A percentile compares a stretch with the other conserved stretches of the same genome.
These are phyloP conservation scores for Lophiostoma macrostomum DNA, from an alignment of 495 filamentous ascomycete species.

Conservation along the genomic window DNA sequence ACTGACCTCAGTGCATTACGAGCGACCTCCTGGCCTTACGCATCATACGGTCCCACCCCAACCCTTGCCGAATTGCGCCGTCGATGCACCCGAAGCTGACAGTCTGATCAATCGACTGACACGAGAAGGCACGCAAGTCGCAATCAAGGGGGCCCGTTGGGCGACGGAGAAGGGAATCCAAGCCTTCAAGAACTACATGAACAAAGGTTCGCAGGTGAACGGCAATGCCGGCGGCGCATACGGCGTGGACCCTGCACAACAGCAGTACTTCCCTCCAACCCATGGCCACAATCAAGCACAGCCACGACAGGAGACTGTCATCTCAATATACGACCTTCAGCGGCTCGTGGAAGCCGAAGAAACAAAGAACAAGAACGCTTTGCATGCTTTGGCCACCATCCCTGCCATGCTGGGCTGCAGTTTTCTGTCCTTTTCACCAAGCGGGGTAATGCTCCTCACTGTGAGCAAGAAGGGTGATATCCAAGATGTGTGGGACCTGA, in stretches of 20 bases:
- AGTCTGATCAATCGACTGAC: constrained; percentile 81
- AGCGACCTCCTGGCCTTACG: constrained; percentile 61
- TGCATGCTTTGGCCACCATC: constrained; percentile 72
- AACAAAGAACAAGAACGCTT: constrained; percentile 44
- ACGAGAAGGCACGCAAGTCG: constrained; percentile 81
- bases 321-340: constrained; percentile 82
- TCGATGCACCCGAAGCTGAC: constrained; percentile 76
- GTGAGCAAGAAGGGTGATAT: constrained; percentile 91
- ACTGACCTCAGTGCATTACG: constrained; percentile 43
- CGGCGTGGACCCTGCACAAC: constrained; percentile 31
- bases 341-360: constrained; percentile 50
- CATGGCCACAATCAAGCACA: constrained; percentile 46
- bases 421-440: constrained; percentile 83
- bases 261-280: constrained; percentile 67
- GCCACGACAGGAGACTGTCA: constrained; percentile 62
- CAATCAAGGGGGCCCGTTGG: constrained; percentile 86
- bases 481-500: constrained; percentile 88
- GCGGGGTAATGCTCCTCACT: constrained; percentile 77
- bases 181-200: constrained; percentile 88
- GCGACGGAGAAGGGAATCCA: constrained; percentile 81
- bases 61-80: constrained; percentile 68
- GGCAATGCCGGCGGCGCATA: constrained; percentile 39
- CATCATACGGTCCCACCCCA: constrained; percentile 70
- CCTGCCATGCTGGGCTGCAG: constrained; percentile 81
- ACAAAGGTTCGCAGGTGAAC: constrained; percentile 49